These are phyloP conservation scores for Colletotrichum tofieldiae DNA, from an alignment of 2,329 filamentous ascomycete genomes.

Conservation along the genomic window DNA sequence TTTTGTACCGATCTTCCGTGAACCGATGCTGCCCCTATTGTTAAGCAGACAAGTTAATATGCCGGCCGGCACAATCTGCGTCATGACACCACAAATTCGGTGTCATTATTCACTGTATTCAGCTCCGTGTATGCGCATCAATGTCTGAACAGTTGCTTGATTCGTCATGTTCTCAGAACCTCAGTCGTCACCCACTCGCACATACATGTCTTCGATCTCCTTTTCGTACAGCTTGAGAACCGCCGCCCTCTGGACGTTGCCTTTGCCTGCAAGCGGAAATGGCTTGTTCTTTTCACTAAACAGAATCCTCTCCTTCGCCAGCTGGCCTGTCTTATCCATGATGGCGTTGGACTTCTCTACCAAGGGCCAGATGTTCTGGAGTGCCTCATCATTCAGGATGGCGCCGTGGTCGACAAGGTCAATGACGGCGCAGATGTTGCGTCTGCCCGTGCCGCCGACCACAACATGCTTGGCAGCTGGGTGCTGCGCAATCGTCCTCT, in stretches of 20 bases:
- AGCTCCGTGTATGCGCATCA: not conserved
- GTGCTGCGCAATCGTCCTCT: constrained; percentile 51
- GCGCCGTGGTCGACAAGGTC: constrained; percentile 34
- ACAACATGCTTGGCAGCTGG: constrained; percentile 51
- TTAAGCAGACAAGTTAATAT: too few species aligned
- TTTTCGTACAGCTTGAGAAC: constrained; percentile 59
- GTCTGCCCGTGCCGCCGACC: constrained; percentile 53
- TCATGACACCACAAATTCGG: too few species aligned
- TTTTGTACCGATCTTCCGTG: too few species aligned
- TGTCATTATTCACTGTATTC: too few species aligned
- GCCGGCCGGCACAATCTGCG: too few species aligned
- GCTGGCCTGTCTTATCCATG: constrained; percentile 60
- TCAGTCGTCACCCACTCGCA: not conserved
- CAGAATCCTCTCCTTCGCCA: constrained; percentile 50
- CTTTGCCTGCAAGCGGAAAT: constrained; percentile 62
- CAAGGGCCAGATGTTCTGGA: constrained; percentile 60
- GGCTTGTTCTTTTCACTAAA: constrained; percentile 59
- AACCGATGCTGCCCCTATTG: too few species aligned
- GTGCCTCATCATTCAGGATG: not conserved
- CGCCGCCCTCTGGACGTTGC: constrained; percentile 58
- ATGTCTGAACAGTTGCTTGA: not conserved
- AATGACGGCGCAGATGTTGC: constrained; percentile 42
- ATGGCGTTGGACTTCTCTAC: constrained; percentile 66
- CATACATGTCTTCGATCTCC: constrained; percentile 61
- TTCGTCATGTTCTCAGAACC: not conserved